Evolutionary conservation across 1,284 basidiomycete genomes (phyloP), one percentile per base, ranked within the genome.

Genomic region (Lentinula novae-zelandiae): DNA sequence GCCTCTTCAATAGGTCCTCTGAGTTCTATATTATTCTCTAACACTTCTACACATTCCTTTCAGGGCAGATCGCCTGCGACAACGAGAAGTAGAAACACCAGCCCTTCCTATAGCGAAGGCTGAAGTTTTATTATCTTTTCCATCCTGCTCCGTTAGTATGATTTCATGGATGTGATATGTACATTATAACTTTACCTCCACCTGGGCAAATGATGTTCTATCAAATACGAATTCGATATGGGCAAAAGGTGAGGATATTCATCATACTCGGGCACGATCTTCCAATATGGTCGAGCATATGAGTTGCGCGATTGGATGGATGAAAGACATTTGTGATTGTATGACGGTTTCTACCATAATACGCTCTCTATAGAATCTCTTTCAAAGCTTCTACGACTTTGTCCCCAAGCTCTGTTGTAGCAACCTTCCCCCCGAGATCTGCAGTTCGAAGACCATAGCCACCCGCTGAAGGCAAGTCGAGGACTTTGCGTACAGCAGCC

Each of bases 351-450:
- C 22, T 22, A 22, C 22, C 27, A 27, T 27, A 27, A 27, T 27
- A 39, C 39, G 15, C n/a, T 38, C 33, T 46, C 73, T 72, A 84
- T 69, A 95, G 70, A 56, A 92, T 70, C 9, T 74, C 77, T 69
- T 88, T 87, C 64, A 99, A 76, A 15, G 86, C 84, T 70, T 92
- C 87, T 1, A 95, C 82, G 58, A 99, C 82, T 70, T 84, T 84
- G 71, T 96, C 90, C 49, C 96, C 96, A 38, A 98, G 81, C 69
- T 96, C 87, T 57, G 74, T 80, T 39, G 95, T 96, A 44, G 78
- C 79, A 60, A 83, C 85, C 38, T 82, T 81, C 33, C 96, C 96
- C 57, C 94, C 92, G 44, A 99, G 79, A 74, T 99, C 97, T 53
- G 86, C 87, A 4, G 96, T 96, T 67, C 95, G 82, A 64, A 92